Evolutionary conservation across 805 yeast genomes (phyloP), one percentile per base, ranked within the genome.

Genomic region (Wickerhamiella spandovensis): DNA sequence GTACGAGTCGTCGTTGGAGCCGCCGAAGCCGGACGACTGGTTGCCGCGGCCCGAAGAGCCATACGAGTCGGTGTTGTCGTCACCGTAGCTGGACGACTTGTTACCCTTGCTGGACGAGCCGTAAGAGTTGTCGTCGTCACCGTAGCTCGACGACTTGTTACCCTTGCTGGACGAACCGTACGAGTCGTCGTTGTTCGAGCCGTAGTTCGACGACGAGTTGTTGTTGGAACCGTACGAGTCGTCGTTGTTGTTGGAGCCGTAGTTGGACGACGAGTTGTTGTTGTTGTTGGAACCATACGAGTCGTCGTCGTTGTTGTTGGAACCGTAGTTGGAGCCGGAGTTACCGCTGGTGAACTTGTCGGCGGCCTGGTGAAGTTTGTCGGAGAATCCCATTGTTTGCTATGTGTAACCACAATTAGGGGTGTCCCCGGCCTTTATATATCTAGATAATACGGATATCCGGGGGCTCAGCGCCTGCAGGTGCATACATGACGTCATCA

Each of bases 61-160:
- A 48, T 56, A 46, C 5, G 32, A 28, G 32, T 28, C 32, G 53
- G 56, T 52, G 41, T 48, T 52, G 37, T 54, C 51, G 53, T 53
- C 53, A 42, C 54, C 48, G 28, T 55, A 51, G 41, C 63, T 62
- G 22, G 58, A 55, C 53, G 56, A 56, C 37, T 50, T 53, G 43
- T 43, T 49, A 45, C 44, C 41, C 15, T 46, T 25, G 46, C 55
- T 57, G 42, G 56, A 48, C 42, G 61, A 57, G 41, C 66, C 62
- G 51, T 50, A 58, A 32, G 61, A 59, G 52, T 62, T 45, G 9
- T 51, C 48, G 53, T 42, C 23, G 51, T 50, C 53, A 23, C 58
- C 59, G 37, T 67, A 67, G 58, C 62, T 63, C 10, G 70, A 64
- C 54, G 51, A 51, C 53, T 62, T 61, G 56, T 51, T 56, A 54